phyloP scores from a whole-genome alignment of 1,139 yeast species.

The Taiozyma sp. region DNA sequence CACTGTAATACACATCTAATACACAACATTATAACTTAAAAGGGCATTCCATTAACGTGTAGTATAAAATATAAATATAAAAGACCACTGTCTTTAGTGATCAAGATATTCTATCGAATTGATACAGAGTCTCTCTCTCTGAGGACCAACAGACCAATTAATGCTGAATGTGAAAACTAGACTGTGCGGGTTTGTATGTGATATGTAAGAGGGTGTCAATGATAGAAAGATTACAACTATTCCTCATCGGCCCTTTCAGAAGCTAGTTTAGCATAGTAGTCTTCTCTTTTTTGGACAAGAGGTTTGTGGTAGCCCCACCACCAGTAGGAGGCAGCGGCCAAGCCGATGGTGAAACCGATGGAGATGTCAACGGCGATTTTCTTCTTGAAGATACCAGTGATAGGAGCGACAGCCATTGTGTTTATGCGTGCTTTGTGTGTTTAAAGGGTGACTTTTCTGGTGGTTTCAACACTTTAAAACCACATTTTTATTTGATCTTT shows the following conservation, averaged over 20 bases:
- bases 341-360: constrained; percentile 55
- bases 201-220: neutral
- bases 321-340: constrained; percentile 55
- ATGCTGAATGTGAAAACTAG: neutral
- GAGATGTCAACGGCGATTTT: constrained; percentile 77
- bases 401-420: constrained; percentile 82
- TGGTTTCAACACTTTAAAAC: too few species aligned
- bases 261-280: constrained; percentile 72
- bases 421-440: neutral
- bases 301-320: constrained; percentile 79
- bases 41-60: neutral
- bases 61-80: neutral
- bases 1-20: neutral
- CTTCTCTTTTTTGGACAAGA: constrained; percentile 71
- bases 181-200: neutral
- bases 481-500: neutral
- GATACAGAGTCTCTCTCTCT: neutral
- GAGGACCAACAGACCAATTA: neutral
- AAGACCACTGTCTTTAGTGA: neutral
- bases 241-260: constrained; percentile 55
- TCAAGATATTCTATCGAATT: neutral
- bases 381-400: constrained; percentile 80
- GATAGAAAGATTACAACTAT: neutral
- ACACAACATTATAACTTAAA: neutral
- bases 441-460: neutral